phyloP scores from a whole-genome alignment of 1,284 basidiomycete genomes.

The Papiliotrema fonsecae region DNA sequence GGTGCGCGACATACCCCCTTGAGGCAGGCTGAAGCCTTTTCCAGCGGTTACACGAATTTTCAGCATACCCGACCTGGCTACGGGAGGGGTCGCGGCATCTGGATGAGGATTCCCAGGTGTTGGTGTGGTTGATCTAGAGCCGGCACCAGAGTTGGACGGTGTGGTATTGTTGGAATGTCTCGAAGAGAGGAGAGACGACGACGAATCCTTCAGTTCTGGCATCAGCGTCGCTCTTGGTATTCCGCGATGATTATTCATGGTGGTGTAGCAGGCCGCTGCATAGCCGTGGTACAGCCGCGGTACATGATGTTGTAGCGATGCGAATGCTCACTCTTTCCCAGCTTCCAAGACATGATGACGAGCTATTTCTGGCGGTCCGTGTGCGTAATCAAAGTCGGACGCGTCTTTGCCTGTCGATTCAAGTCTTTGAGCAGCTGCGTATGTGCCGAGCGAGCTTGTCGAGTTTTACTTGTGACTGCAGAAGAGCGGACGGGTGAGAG shows the following conservation, averaged over 20 bases:
- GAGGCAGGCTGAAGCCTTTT: slow-evolving; percentile 52
- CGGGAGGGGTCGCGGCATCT: slow-evolving; percentile 36
- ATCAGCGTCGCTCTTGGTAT: background rate
- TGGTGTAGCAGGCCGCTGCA: background rate
- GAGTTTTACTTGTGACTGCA: too few species aligned
- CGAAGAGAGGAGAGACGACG: slow-evolving; percentile 27
- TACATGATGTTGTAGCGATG: too few species aligned
- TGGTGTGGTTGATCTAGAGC: slow-evolving; percentile 46
- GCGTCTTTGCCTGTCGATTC: too few species aligned
- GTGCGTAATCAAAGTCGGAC: too few species aligned
- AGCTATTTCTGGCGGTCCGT: too few species aligned
- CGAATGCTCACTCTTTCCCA: slow-evolving; percentile 49
- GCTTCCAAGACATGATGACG: slow-evolving; percentile 49
- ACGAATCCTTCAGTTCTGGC: slow-evolving; percentile 47
- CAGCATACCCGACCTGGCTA: slow-evolving; percentile 52
- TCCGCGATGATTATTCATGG: too few species aligned
- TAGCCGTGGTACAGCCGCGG: too few species aligned
- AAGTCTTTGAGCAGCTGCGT: too few species aligned
- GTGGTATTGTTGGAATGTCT: slow-evolving; percentile 23
- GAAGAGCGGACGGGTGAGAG: too few species aligned
- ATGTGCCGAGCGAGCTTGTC: too few species aligned
- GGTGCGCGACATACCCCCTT: slow-evolving; percentile 33
- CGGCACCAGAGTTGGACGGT: slow-evolving; percentile 24
- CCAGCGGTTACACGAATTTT: slow-evolving; percentile 57
- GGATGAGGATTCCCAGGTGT: slow-evolving; percentile 47